phyloP scores from a whole-genome alignment of 805 yeast genomes.

The Cyberlindnera veronae region DNA sequence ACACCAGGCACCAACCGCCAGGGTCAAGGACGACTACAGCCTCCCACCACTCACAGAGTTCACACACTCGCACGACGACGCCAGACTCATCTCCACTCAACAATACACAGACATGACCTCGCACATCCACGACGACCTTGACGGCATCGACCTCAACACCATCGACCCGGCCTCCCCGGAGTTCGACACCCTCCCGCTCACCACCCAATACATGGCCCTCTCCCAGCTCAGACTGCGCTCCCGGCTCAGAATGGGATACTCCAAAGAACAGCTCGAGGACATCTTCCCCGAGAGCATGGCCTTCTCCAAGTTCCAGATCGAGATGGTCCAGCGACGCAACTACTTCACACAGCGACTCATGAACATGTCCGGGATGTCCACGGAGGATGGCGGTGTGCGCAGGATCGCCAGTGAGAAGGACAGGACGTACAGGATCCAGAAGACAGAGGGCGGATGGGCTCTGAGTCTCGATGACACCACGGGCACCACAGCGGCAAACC shows the following conservation, averaged over 20 bases:
- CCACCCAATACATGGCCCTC: constrained; percentile 84
- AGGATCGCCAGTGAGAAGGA: constrained; percentile 84
- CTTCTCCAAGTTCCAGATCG: constrained; percentile 88
- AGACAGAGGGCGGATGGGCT: constrained; percentile 83
- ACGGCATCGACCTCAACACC: constrained; percentile 62
- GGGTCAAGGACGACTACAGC: constrained; percentile 77
- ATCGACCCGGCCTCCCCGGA: constrained; percentile 83
- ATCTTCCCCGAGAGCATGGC: constrained; percentile 85
- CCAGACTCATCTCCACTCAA: constrained; percentile 67
- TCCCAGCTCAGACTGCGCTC: constrained; percentile 82
- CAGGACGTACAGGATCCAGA: constrained; percentile 67
- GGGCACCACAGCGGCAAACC: constrained; percentile 36
- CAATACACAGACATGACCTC: constrained; percentile 62
- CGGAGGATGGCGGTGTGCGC: constrained; percentile 23
- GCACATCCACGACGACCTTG: constrained; percentile 58
- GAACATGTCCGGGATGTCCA: constrained; percentile 77
- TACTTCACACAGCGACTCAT: constrained; percentile 83
- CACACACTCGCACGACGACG: constrained; percentile 53
- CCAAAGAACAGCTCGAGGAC: constrained; percentile 80
- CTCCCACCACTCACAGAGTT: constrained; percentile 67
- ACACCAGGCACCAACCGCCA: constrained; percentile 29
- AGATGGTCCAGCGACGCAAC: constrained; percentile 89
- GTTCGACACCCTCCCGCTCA: constrained; percentile 71
- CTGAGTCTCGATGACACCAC: constrained; percentile 52
- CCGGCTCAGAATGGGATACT: constrained; percentile 90